These are phyloP conservation scores for Rhynchosporium secalis DNA, from an alignment of 2,329 filamentous ascomycete species.

Conservation along the genomic window DNA sequence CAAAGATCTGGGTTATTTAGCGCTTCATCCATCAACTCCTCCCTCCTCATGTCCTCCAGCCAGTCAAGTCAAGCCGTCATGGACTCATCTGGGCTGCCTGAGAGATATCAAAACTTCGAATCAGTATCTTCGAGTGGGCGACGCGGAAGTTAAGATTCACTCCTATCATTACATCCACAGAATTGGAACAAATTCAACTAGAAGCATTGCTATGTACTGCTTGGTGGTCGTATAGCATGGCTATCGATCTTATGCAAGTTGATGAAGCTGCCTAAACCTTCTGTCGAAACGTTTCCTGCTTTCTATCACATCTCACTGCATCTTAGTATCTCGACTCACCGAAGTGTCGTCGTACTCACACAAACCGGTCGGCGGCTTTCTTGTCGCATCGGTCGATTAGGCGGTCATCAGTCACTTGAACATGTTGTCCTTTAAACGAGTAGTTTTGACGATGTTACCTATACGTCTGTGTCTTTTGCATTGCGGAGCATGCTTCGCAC, in stretches of 20 bases:
- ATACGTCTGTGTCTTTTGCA: no score
- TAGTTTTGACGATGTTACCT: not conserved
- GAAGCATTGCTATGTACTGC: no score
- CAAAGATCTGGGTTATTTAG: not conserved
- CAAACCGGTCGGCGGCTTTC: slow-evolving; percentile 1
- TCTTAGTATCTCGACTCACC: slow-evolving; percentile 2
- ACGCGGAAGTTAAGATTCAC: no score
- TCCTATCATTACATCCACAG: no score
- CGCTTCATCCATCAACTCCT: not conserved
- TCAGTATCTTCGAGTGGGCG: no score
- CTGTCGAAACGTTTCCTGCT: slow-evolving; percentile 24
- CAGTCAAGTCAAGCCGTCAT: not conserved
- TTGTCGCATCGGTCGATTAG: slow-evolving; percentile 7
- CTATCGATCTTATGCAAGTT: slow-evolving; percentile 15
- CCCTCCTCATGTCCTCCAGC: not conserved
- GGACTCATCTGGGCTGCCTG: not conserved
- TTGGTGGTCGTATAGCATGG: no score
- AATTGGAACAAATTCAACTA: no score
- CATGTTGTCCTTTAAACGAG: slow-evolving; percentile 12
- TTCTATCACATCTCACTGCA: slow-evolving; percentile 9
- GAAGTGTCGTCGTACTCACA: not conserved
- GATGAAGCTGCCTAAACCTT: slow-evolving; percentile 21
- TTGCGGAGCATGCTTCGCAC: not conserved
- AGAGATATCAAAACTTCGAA: no score
- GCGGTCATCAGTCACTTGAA: slow-evolving; percentile 13